Conservation (phyloP, 352 stramenopile species). For the Phytophthora aleatoria region DNA sequence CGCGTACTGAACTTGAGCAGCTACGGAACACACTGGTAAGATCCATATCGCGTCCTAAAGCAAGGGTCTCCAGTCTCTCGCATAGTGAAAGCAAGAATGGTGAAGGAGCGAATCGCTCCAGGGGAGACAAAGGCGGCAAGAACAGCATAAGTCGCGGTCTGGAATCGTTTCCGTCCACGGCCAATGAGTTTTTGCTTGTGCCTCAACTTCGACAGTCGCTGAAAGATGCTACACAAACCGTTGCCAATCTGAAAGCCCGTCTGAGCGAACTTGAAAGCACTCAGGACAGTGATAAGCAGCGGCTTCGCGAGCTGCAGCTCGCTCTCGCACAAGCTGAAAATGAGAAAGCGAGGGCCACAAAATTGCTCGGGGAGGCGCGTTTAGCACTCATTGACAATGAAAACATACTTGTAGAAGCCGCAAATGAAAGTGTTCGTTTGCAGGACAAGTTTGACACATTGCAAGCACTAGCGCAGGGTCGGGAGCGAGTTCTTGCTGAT, state of each 20-base stretch:
- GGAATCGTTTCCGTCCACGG: conserved; percentile 11
- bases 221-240: conserved; percentile 35
- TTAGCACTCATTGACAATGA: conserved; percentile 42
- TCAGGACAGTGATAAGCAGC: conserved; percentile 31
- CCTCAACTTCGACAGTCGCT: conserved; percentile 59
- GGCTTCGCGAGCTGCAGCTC: conserved; percentile 40
- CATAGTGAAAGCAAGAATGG: conserved; percentile 11
- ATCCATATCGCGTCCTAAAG: conserved; percentile 21
- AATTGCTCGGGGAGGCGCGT: conserved; percentile 58
- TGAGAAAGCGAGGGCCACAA: conserved; percentile 48
- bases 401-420: conserved; percentile 32
- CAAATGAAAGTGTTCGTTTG: conserved; percentile 43
- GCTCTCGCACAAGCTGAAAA: conserved; percentile 31
- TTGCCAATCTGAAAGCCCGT: conserved; percentile 48
- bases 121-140: conserved; percentile 23
- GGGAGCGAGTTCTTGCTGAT: conserved; percentile 41
- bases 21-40: conserved; percentile 59
- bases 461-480: conserved; percentile 41
- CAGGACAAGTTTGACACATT: conserved; percentile 49
- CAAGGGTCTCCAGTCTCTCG: conserved; percentile 14
- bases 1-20: conserved; percentile 48
- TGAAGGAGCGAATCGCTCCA: not conserved
- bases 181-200: conserved; percentile 33
- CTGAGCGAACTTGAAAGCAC: conserved; percentile 41
- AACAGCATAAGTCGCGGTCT: conserved; percentile 9